Percentiles rank a stretch among this genome's conserved stretches.
Conservation (phyloP, 495 filamentous ascomycete species). For the Aspergillus affinis region DNA sequence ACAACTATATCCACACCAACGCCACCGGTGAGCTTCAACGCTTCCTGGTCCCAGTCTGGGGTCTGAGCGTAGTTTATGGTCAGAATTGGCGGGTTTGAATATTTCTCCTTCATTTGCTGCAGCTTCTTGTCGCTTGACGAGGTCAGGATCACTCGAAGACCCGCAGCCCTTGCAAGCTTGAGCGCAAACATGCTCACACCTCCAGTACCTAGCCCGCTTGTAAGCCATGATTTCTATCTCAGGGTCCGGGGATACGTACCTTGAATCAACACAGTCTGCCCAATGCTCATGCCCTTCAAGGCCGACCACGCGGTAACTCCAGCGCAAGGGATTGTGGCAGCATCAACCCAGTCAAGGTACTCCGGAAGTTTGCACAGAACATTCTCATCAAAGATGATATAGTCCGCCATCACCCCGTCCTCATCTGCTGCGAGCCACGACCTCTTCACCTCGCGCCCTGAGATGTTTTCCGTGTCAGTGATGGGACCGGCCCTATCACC, state of each 20-base stretch:
- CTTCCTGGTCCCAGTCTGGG: conserved; percentile 37
- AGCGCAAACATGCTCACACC: conserved; percentile 37
- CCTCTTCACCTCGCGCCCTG: conserved; percentile 19
- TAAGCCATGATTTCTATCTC: background rate
- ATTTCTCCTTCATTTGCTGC: conserved; percentile 19
- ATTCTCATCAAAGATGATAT: conserved; percentile 34
- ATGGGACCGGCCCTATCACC: conserved; percentile 35
- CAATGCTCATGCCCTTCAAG: conserved; percentile 31
- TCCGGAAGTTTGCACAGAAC: conserved; percentile 27
- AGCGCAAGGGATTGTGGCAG: conserved; percentile 35
- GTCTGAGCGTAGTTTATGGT: conserved; percentile 35
- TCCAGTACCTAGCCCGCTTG: conserved; percentile 29
- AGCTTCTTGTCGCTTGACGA: conserved; percentile 40
- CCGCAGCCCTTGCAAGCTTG: conserved; percentile 33
- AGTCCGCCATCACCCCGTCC: conserved; percentile 38
- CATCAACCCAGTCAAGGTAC: conserved; percentile 32
- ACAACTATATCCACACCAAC: conserved; percentile 42
- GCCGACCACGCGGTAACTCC: conserved; percentile 43
- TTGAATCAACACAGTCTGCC: conserved; percentile 42
- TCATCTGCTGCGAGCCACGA: conserved; percentile 38
- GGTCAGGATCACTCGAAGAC: conserved; percentile 33
- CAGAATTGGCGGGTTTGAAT: conserved; percentile 19
- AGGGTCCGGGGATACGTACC: conserved; percentile 19
- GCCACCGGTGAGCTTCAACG: conserved; percentile 31
- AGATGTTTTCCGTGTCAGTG: conserved; percentile 31